phyloP scores from a whole-genome alignment of 108 stramenopile genomes.

The Cyclotella atomus region DNA sequence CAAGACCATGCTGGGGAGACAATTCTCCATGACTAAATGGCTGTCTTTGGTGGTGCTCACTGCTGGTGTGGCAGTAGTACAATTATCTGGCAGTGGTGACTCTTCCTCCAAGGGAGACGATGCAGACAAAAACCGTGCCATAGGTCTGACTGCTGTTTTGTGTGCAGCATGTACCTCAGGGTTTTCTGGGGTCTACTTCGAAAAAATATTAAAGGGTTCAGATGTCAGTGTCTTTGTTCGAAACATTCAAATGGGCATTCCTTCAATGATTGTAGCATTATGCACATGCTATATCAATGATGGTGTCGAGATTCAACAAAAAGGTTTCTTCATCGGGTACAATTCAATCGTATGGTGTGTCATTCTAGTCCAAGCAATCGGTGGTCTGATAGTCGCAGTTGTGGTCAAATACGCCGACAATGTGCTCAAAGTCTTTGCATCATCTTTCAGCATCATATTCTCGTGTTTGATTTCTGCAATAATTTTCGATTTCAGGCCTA shows the following conservation, averaged over 20 bases:
- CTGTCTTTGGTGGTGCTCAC: slow-evolving; percentile 87
- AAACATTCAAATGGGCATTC: slow-evolving; percentile 98
- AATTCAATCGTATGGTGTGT: slow-evolving; percentile 82
- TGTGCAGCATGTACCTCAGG: slow-evolving; percentile 95
- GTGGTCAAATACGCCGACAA: slow-evolving; percentile 98
- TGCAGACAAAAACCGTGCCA: slow-evolving; percentile 56
- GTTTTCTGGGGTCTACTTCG: slow-evolving; percentile 98
- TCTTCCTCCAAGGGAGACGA: background rate
- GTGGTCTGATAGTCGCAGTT: slow-evolving; percentile 96
- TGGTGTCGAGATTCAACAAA: slow-evolving; percentile 45
- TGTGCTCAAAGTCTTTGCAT: slow-evolving; percentile 96
- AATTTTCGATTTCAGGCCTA: slow-evolving; percentile 91
- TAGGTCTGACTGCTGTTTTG: slow-evolving; percentile 91
- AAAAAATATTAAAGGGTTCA: slow-evolving; percentile 93
- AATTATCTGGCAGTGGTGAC: slow-evolving; percentile 73
- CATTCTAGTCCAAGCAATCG: slow-evolving; percentile 93
- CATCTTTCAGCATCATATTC: slow-evolving; percentile 93
- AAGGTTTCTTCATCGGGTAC: slow-evolving; percentile 95
- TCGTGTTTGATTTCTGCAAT: slow-evolving; percentile 87
- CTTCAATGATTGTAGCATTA: slow-evolving; percentile 86
- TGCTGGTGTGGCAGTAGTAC: slow-evolving; percentile 90
- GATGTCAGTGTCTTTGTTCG: slow-evolving; percentile 91
- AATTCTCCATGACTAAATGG: slow-evolving; percentile 85
- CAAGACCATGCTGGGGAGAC: slow-evolving; percentile 81
- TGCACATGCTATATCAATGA: slow-evolving; percentile 80